Conservation (phyloP, 1,284 basidiomycete species). For the Apiotrichum brassicae region DNA sequence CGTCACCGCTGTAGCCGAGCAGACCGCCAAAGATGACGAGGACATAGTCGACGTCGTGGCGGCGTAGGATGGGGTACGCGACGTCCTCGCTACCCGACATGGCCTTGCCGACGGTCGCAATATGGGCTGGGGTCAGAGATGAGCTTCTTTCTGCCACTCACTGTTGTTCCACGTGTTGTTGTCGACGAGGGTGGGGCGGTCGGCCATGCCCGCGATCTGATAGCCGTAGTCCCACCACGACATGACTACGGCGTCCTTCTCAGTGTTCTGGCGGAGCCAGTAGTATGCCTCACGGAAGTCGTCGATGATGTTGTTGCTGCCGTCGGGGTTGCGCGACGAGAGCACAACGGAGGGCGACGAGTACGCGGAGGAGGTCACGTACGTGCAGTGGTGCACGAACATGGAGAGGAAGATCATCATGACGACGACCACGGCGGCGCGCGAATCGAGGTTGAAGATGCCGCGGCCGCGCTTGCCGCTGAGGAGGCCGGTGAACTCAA, state of each 20-base stretch:
- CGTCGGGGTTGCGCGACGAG: slow-evolving; percentile 72
- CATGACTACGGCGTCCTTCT: slow-evolving; percentile 87
- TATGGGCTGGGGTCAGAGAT: slow-evolving; percentile 51
- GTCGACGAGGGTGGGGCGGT: slow-evolving; percentile 75
- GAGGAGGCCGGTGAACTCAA: slow-evolving; percentile 30
- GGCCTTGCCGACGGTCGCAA: slow-evolving; percentile 94
- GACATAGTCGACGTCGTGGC: slow-evolving; percentile 98
- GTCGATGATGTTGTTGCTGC: slow-evolving; percentile 91
- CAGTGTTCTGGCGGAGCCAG: slow-evolving; percentile 95
- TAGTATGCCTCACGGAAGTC: slow-evolving; percentile 99
- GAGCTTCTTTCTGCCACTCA: background rate
- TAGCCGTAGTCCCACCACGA: slow-evolving; percentile 99
- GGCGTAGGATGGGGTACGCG: slow-evolving; percentile 90
- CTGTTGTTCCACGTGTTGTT: slow-evolving; percentile 99
- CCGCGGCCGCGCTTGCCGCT: slow-evolving; percentile 50
- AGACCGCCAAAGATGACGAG: slow-evolving; percentile 96
- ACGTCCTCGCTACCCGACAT: slow-evolving; percentile 93
- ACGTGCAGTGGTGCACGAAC: slow-evolving; percentile 95
- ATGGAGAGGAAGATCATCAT: slow-evolving; percentile 73
- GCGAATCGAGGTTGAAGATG: slow-evolving; percentile 78
- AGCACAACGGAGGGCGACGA: slow-evolving; percentile 97
- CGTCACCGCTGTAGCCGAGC: slow-evolving; percentile 95
- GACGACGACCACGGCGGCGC: slow-evolving; percentile 68
- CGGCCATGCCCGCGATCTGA: slow-evolving; percentile 98
- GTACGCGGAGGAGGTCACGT: slow-evolving; percentile 90